Base-by-base conservation (phyloP, 192 early-diverging fungal genomes). In the Mortierella antarctica region DNA sequence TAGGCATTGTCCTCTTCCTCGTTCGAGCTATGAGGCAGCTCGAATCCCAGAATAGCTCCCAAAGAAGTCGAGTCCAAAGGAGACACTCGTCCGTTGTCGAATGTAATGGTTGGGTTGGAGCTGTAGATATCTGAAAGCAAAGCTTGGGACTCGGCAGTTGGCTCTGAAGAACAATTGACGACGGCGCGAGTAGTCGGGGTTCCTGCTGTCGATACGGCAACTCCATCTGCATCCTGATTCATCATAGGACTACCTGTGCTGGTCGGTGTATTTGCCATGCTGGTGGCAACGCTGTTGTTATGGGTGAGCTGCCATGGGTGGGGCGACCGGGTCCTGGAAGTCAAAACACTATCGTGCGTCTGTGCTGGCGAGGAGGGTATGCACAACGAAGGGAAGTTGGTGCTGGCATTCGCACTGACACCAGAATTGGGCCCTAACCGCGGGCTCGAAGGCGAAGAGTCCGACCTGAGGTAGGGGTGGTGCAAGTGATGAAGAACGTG, bases 1-100 rank as follows among this genome's bases (percentile, higher is more conserved):
- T 80, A 80, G 10, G 77, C 77, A 68, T 66, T 72, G 15, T 80
- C 77, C 41, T 80, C 77, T 6, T 80, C 77, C 45, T 80, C 77
- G 42, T 80, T 80, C 13, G 77, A 14, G 53, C 77, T 80, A 53
- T 80, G 77, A 20, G 77, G 77, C 18, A 80, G 49, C 20, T 80
- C 77, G 52, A 80, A 80, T n/a, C 77, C 77, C 13, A 80, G 70
- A 41, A 80, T 80, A 0, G 77, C 77, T 5, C 77, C 77, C 41
- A 80, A 44, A 11, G 77, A 80, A 5, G 77, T 80, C 55, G 71
- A 71, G 20, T 80, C 77, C 65, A 80, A 23, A 41, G 77, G 77
- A 2, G 77, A 80, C 0, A 51, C 46, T 9, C 77, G 77, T 6
- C 70, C 76, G 50, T 79, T 79, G 39, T 79, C 76, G 31, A 79